Percentiles rank a stretch among this genome's conserved stretches.
Conservation (phyloP, 306 rosid genomes). For the Morella rubra region DNA sequence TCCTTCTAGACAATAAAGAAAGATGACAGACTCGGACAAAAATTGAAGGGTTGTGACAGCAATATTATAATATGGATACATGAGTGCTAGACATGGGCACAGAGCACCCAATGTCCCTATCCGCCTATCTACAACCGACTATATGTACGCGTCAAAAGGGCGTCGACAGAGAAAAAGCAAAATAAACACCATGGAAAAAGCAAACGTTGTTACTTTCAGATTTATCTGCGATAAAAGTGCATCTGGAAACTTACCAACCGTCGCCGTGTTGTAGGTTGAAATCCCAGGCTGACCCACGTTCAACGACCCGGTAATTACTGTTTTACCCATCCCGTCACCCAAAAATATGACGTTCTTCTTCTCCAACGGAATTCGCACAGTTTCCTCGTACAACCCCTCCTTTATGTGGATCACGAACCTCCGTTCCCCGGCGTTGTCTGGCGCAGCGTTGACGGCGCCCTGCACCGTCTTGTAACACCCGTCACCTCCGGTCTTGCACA, state of each 20-base stretch:
- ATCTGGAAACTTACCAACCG: constrained; percentile 51
- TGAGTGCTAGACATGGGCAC: too few species aligned
- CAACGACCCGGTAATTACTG: constrained; percentile 64
- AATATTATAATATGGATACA: too few species aligned
- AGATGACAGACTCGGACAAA: too few species aligned
- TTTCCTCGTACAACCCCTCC: constrained; percentile 77
- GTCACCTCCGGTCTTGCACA: constrained; percentile 43
- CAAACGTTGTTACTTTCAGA: too few species aligned
- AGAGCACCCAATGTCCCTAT: too few species aligned
- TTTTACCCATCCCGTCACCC: constrained; percentile 79
- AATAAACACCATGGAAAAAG: not conserved
- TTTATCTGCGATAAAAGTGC: too few species aligned
- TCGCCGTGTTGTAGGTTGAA: constrained; percentile 67
- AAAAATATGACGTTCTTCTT: constrained; percentile 70
- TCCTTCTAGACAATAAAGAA: too few species aligned
- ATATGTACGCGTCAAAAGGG: too few species aligned
- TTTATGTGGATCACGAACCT: constrained; percentile 65
- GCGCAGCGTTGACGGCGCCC: constrained; percentile 71
- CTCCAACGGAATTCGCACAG: constrained; percentile 60
- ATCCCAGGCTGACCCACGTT: constrained; percentile 59
- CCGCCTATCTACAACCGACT: too few species aligned
- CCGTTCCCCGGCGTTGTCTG: constrained; percentile 26
- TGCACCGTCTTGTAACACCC: constrained; percentile 61
- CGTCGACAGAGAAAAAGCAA: not conserved
- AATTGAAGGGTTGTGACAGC: too few species aligned